Evolutionary conservation across 768 basidiomycete genomes (phyloP), one percentile per base, ranked within the genome.

Genomic region (Mycena olivaceomarginata): DNA sequence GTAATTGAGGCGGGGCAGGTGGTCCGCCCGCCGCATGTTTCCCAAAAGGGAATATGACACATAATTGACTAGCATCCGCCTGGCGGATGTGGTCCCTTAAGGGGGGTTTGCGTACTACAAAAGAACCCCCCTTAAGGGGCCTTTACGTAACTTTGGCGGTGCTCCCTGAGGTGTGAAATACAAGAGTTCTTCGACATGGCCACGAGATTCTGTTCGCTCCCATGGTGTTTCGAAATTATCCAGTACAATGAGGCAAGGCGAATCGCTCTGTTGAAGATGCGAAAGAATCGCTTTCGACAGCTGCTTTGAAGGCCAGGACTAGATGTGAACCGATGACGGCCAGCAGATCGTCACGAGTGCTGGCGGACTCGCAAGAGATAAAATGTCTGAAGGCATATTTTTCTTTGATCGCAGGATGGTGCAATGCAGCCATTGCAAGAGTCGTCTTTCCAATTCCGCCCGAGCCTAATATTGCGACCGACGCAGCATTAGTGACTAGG

Each of bases 381-480:
- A 76, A 76, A 48, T 72, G 41, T 8, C 70, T 56, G 5, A 9
- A 1, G 11, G 51, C 3, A 40, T 72, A 76, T 63, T 71, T 67
- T 11, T 31, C 65, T 0, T 51, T 53, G 20, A 75, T n/a, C 5
- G 39, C 41, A 4, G 41, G 37, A 64, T 75, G 57, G 41, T 69
- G 67, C 12, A 75, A 48, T 12, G 68, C 60, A 6, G 68, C 68
- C 25, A 53, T 18, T n/a, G 59, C 64, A 3, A 75, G 56, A 2
- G 74, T 41, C 48, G 69, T 76, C 65, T 71, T 76, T 2, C 75
- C 75, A 31, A 76, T 76, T 8, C 75, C 75, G 4, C 75, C 48
- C 16, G 48, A 16, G 48, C 48, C 48, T 6, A 51, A 16, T 51
- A 51, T 51, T 15, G 48, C 12, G 6, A 51, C 48, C 18, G 6